Percentiles rank a stretch among this genome's conserved stretches.
Evolutionary conservation across 2,329 filamentous ascomycete species (phyloP).

Genomic region (Lizonia empirigonia): DNA sequence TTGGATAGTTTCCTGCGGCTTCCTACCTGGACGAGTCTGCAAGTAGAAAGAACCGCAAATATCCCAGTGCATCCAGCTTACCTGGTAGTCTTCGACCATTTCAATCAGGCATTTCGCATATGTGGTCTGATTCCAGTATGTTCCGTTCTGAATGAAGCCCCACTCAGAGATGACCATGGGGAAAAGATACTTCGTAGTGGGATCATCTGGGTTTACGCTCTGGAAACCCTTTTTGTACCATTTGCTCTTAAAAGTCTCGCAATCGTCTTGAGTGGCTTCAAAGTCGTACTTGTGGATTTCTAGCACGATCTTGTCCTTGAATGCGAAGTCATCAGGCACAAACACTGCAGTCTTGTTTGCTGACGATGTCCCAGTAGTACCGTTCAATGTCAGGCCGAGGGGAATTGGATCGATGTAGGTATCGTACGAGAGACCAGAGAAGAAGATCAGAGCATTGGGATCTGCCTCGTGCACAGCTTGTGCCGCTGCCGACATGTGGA

Average conservation of each 20-base stretch:
- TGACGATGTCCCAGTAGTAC: conserved; percentile 32
- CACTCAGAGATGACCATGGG: conserved; percentile 43
- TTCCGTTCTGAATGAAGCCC: conserved; percentile 41
- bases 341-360: conserved; percentile 38
- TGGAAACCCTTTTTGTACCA: conserved; percentile 45
- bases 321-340: conserved; percentile 31
- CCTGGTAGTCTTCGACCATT: conserved; percentile 41
- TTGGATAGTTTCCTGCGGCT: conserved; percentile 33
- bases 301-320: conserved; percentile 40
- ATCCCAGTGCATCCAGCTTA: conserved; percentile 42
- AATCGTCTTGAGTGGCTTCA: conserved; percentile 39
- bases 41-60: conserved; percentile 40
- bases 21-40: conserved; percentile 47
- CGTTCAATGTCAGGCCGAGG: conserved; percentile 39
- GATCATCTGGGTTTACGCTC: conserved; percentile 35
- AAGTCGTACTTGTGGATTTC: conserved; percentile 46
- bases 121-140: conserved; percentile 43
- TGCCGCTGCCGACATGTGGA: conserved; percentile 42
- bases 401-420: conserved; percentile 43
- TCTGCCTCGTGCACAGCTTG: conserved; percentile 37
- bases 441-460: conserved; percentile 38
- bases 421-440: conserved; percentile 42
- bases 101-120: conserved; percentile 40
- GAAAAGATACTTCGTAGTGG: conserved; percentile 37
- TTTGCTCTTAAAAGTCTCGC: conserved; percentile 39